Percentiles rank a stretch among this genome's conserved stretches.
Conservation (phyloP, 495 filamentous ascomycete species). For the Penicillium steckii region DNA sequence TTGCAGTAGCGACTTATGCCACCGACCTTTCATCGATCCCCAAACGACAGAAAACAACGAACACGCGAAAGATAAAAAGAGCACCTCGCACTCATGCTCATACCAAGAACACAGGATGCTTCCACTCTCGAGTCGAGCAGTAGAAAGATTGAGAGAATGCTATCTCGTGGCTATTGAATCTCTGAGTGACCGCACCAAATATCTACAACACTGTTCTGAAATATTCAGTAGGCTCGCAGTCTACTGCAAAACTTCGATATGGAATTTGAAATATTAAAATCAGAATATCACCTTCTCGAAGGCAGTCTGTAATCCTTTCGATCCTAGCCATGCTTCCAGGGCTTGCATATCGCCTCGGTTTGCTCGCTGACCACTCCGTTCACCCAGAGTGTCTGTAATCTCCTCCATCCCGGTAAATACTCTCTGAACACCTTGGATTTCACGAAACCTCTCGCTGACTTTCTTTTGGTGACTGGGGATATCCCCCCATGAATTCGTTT, state of each 20-base stretch:
- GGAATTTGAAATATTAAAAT: neutral
- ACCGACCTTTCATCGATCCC: slow-evolving; percentile 50
- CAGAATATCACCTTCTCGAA: slow-evolving; percentile 42
- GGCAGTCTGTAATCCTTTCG: slow-evolving; percentile 30
- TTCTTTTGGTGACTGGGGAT: slow-evolving; percentile 45
- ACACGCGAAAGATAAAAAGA: slow-evolving; percentile 10
- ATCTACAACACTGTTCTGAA: neutral
- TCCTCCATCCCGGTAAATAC: slow-evolving; percentile 40
- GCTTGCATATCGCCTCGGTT: slow-evolving; percentile 48
- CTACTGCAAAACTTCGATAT: no score
- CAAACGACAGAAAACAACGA: slow-evolving; percentile 5
- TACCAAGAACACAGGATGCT: slow-evolving; percentile 19
- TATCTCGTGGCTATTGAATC: no score
- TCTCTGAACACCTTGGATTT: slow-evolving; percentile 28
- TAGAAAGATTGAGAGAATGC: neutral
- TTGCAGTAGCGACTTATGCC: slow-evolving; percentile 62
- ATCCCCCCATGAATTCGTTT: slow-evolving; percentile 45
- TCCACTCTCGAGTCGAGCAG: slow-evolving; percentile 21
- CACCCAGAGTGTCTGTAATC: slow-evolving; percentile 40
- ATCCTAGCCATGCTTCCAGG: slow-evolving; percentile 36
- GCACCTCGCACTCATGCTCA: slow-evolving; percentile 15
- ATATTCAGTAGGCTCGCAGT: neutral
- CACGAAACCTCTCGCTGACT: slow-evolving; percentile 39
- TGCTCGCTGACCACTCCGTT: slow-evolving; percentile 36
- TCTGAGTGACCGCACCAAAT: no score